Percentiles rank a stretch among this genome's conserved stretches.
Evolutionary conservation across 768 basidiomycete species (phyloP).

Genomic region (Clitopilus passeckerianus): DNA sequence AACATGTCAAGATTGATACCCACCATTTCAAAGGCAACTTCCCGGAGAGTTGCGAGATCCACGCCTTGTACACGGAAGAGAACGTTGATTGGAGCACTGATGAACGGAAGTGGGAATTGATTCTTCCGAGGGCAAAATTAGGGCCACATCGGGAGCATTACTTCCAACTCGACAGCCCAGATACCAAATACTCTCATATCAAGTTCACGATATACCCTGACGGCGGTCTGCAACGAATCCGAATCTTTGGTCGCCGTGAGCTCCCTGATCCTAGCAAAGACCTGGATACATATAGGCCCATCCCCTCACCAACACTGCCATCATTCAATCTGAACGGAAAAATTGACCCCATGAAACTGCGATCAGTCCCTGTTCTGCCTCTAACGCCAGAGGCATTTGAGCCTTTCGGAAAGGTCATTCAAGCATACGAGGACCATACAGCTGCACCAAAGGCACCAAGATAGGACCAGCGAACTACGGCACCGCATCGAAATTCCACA

Average conservation of each 20-base stretch:
- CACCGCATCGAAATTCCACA: conserved; percentile 91
- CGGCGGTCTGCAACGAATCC: conserved; percentile 92
- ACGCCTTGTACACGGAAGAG: conserved; percentile 41
- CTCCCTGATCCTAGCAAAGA: background rate
- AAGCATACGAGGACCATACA: conserved; percentile 70
- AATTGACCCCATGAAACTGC: background rate
- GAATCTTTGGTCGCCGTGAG: conserved; percentile 63
- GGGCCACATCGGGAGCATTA: conserved; percentile 89
- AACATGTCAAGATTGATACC: conserved; percentile 85
- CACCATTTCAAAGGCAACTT: conserved; percentile 96
- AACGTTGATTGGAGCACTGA: conserved; percentile 32
- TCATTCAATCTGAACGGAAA: conserved; percentile 2
- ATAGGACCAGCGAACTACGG: conserved; percentile 85
- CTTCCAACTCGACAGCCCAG: conserved; percentile 70
- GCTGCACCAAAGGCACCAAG: conserved; percentile 62
- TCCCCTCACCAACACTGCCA: background rate
- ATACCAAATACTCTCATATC: conserved; percentile 70
- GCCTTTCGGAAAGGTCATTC: conserved; percentile 87
- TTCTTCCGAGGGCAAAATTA: conserved; percentile 75
- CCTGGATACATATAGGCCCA: background rate
- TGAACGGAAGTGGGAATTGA: conserved; percentile 60
- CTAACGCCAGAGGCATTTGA: conserved; percentile 84
- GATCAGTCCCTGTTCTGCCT: conserved; percentile 44
- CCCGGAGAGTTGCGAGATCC: conserved; percentile 81
- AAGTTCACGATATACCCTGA: conserved; percentile 90